Evolutionary conservation across 1,284 basidiomycete species (phyloP).

Genomic region (Cryptococcus hybrid): DNA sequence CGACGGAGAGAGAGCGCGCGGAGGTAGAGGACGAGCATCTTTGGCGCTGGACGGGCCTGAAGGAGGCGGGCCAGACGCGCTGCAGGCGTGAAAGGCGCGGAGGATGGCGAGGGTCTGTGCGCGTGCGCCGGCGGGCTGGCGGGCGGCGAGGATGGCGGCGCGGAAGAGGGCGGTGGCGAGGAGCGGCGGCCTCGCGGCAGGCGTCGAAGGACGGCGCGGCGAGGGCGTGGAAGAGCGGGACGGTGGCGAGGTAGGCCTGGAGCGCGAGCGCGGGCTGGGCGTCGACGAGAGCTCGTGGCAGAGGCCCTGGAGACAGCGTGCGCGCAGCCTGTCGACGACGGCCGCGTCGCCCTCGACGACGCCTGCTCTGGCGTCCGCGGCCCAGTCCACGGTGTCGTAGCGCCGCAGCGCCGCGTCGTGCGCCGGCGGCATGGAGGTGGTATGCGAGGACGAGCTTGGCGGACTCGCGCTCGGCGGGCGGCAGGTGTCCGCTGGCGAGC

Average conservation of each 20-base stretch:
- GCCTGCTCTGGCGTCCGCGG: slow-evolving; percentile 34
- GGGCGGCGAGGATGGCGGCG: slow-evolving; percentile 50
- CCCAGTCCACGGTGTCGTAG: slow-evolving; percentile 59
- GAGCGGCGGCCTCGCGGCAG: slow-evolving; percentile 43
- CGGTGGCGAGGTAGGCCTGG: slow-evolving; percentile 27
- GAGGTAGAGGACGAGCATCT: slow-evolving; percentile 66
- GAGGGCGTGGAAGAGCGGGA: slow-evolving; percentile 21
- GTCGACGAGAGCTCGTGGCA: slow-evolving; percentile 25
- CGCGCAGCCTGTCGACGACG: slow-evolving; percentile 48
- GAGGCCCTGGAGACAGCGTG: slow-evolving; percentile 19
- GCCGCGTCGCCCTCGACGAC: slow-evolving; percentile 47
- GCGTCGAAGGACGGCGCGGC: slow-evolving; percentile 21
- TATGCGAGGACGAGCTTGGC: slow-evolving; percentile 64
- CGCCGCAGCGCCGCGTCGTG: slow-evolving; percentile 61
- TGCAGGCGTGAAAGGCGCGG: slow-evolving; percentile 63
- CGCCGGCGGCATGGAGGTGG: slow-evolving; percentile 69
- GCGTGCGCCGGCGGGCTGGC: slow-evolving; percentile 15
- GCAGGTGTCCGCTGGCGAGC: neutral
- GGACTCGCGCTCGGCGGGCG: slow-evolving; percentile 21
- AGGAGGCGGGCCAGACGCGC: slow-evolving; percentile 68
- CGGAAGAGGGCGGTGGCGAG: slow-evolving; percentile 43
- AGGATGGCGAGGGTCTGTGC: slow-evolving; percentile 56
- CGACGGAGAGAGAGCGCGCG: slow-evolving; percentile 56
- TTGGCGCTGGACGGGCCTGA: slow-evolving; percentile 69
- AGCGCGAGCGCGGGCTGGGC: slow-evolving; percentile 27